These are phyloP conservation scores for Phaffia rhodozyma DNA, from an alignment of 1,284 basidiomycete species.

Conservation along the genomic window DNA sequence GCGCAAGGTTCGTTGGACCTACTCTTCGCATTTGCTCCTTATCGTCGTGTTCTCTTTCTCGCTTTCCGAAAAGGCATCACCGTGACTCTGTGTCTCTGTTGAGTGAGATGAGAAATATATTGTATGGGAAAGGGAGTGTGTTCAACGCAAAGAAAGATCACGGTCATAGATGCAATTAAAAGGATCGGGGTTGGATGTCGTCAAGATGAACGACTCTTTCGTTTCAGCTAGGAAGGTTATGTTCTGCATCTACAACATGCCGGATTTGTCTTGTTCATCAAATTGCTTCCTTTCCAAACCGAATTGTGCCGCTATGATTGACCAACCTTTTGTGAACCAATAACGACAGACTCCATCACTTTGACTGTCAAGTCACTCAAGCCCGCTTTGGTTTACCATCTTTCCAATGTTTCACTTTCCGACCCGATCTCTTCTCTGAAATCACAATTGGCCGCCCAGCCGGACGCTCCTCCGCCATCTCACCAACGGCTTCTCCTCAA, in stretches of 20 bases:
- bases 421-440: slow-evolving; percentile 73
- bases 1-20: neutral
- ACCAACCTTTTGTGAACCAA: neutral
- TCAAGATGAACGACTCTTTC: no score
- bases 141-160: no score
- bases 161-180: no score
- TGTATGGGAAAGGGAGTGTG: no score
- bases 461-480: slow-evolving; percentile 50
- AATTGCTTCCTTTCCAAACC: neutral
- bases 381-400: slow-evolving; percentile 59
- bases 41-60: no score
- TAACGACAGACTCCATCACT: slow-evolving; percentile 43
- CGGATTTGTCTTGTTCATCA: neutral
- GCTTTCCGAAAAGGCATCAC: no score
- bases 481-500: slow-evolving; percentile 77
- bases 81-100: no score
- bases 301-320: neutral
- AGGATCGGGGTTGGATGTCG: no score
- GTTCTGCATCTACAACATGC: slow-evolving; percentile 1
- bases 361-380: slow-evolving; percentile 81
- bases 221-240: slow-evolving; percentile 41
- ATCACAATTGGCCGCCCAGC: slow-evolving; percentile 48
- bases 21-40: no score
- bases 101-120: no score
- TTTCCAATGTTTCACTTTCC: slow-evolving; percentile 54